A percentile compares a stretch with the other conserved stretches of the same genome.
These are phyloP conservation scores for Phoma sp. DNA, from an alignment of 2,329 filamentous ascomycete species.

Conservation along the genomic window DNA sequence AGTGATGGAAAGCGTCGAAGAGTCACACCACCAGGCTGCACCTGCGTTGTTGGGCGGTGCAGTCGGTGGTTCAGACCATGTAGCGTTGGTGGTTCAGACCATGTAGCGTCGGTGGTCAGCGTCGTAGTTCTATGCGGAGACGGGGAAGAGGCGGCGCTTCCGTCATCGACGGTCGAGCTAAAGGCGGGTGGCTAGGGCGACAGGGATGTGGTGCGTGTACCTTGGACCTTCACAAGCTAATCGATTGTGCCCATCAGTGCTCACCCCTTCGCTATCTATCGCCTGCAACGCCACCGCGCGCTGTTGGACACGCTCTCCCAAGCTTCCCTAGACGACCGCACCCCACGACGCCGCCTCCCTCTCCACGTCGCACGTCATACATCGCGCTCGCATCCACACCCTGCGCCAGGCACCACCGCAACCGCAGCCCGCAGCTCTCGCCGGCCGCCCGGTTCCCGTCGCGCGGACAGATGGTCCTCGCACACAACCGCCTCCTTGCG, in stretches of 20 bases:
- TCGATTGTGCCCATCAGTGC: neutral
- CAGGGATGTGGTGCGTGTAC: constrained; percentile 21
- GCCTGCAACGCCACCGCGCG: constrained; percentile 12
- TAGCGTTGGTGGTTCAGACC: too few species aligned
- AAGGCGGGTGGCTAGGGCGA: constrained; percentile 17
- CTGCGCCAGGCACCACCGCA: constrained; percentile 34
- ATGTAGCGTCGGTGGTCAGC: too few species aligned
- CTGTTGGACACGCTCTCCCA: neutral
- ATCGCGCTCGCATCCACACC: constrained; percentile 22
- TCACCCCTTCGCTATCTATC: constrained; percentile 7
- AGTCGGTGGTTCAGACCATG: too few species aligned
- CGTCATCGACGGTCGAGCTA: constrained; percentile 20
- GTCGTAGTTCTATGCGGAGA: constrained; percentile 7
- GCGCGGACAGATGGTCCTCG: constrained; percentile 40
- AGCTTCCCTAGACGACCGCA: neutral
- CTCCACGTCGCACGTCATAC: constrained; percentile 3
- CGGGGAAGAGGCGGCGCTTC: constrained; percentile 15
- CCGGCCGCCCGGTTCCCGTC: constrained; percentile 30
- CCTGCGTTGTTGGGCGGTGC: neutral
- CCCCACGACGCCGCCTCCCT: neutral
- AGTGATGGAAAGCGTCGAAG: too few species aligned
- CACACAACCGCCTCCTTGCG: constrained; percentile 24
- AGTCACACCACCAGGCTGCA: too few species aligned
- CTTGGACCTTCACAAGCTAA: constrained; percentile 39
- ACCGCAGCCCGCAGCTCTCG: constrained; percentile 16